Base-by-base conservation (phyloP, 805 yeast species). In the Cephaloascus albidus region DNA sequence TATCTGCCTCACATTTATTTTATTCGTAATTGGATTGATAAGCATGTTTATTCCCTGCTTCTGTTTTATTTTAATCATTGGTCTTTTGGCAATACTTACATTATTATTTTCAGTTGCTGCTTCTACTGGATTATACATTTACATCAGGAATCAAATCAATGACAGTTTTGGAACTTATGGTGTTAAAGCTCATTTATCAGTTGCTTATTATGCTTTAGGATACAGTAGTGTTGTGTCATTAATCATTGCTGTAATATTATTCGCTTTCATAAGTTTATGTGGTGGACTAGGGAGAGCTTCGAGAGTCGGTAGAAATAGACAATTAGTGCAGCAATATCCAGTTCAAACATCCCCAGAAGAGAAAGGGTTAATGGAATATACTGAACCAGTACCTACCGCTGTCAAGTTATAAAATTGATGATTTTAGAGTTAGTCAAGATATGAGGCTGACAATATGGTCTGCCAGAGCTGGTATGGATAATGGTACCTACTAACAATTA, bases 151-250 rank as follows among this genome's bases (percentile, higher is more conserved):
- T 10, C 63, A 71, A 39, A 66, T 85, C 61, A 76, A 81, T 48
- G 59, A 74, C 27, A 60, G 63, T 27, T 57, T 59, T 10, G 54
- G 50, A 2, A 53, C 55, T 2, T 78, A 65, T 48, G 94, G 94
- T 14, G 68, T 81, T 36, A 54, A 57, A 31, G 73, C 85, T 2
- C 53, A 54, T 30, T 50, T 85, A 38, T 72, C 76, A 27, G 59
- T 61, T 16, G 57, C 60, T 38, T 81, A 72, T 47, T 70, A 76
- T 39, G 87, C 77, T 2, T 57, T 80, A 36, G 60, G 76, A 6
- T 85, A 90, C 93, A 76, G 76, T 12, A 69, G 79, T 1, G 72
- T 68, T 2, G 80, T 57, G 14, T 76, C 77, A 4, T 50, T 70
- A 2, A 42, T 74, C 14, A 38, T 69, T 37, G 54, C 74, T 12